A percentile compares a stretch with the other conserved stretches of the same genome.
Conservation (phyloP, 768 basidiomycete genomes). For the Trametes elegans region DNA sequence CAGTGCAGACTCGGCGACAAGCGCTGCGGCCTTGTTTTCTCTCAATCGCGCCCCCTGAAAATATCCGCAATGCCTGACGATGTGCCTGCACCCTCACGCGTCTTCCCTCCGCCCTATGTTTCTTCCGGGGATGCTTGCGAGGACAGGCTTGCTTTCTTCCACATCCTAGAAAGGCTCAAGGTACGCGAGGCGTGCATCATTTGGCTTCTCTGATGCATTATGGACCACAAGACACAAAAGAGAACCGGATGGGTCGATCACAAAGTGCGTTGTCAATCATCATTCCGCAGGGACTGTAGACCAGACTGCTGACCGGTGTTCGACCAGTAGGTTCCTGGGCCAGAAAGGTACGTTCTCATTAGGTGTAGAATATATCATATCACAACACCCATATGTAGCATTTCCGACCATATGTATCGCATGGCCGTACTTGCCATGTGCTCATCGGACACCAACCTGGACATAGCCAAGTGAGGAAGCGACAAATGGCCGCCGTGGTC, state of each 20-base stretch:
- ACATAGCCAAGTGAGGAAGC: slow-evolving; percentile 67
- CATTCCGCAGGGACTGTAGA: not conserved
- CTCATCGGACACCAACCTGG: slow-evolving; percentile 67
- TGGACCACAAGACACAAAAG: slow-evolving; percentile 74
- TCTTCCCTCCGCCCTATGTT: slow-evolving; percentile 59
- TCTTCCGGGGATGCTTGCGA: slow-evolving; percentile 48
- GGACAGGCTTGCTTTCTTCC: slow-evolving; percentile 88
- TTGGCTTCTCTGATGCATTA: not conserved
- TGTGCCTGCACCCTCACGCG: slow-evolving; percentile 32
- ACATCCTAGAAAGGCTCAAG: slow-evolving; percentile 86
- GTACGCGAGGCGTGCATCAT: slow-evolving; percentile 34
- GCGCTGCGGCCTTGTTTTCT: not conserved
- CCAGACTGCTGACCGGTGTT: not conserved
- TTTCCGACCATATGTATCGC: slow-evolving; percentile 96
- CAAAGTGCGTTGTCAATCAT: slow-evolving; percentile 44
- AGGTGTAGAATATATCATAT: not conserved
- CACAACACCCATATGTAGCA: slow-evolving; percentile 41
- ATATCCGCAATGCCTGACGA: not conserved
- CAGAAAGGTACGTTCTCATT: slow-evolving; percentile 67
- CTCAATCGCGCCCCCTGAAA: not conserved
- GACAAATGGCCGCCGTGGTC: no score
- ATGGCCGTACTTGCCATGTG: slow-evolving; percentile 96
- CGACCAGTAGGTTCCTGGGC: slow-evolving; percentile 61
- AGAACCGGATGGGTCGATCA: slow-evolving; percentile 94
- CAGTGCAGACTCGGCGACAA: no score